Base-by-base conservation (phyloP, 352 stramenopile species). In the Globisporangium carolinianum region DNA sequence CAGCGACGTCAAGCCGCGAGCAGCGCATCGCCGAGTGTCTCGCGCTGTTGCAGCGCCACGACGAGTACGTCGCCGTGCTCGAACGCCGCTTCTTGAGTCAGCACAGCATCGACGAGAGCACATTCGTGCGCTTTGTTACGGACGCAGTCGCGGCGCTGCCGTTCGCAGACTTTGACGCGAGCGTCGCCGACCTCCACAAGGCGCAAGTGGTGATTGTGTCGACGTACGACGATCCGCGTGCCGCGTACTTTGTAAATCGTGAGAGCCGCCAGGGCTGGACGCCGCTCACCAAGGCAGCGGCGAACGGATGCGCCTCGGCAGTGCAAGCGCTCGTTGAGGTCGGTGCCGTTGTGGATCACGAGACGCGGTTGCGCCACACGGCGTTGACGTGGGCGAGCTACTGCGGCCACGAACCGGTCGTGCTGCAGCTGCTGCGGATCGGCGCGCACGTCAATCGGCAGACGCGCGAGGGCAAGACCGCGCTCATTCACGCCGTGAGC, bases 331-430 rank as follows among this genome's bases (percentile, higher is more conserved):
- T 91, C n/a, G 24, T 91, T 1, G 49, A 62, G 3, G 51, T 86
- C 32, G 80, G 76, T 6, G 76, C 71, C 0, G 54, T 74, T 14
- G 41, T 83, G 39, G 57, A 78, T 6, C 60, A 82, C 17, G 80
- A 93, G 61, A 78, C 70, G 1, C 69, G 73, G 5, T 70, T 89
- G 17, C 62, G 71, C 15, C 83, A 93, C 53, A 89, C 80, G 18
- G 69, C 83, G 5, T 70, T 91, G 64, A 91, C 80, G 7, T 91
- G 83, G 83, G 83, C 83, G 15, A 76, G 71, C 15, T 89, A 82
- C 57, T 90, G 79, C 48, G 83, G 83, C 4, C 80, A 93, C 49
- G 82, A 91, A 50, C 59, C 65, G 2, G 71, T 87, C 4, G 68
- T 76, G 24, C 66, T 91, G 11, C 54, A 70, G 4, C 61, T 93